Percentiles rank a stretch among this genome's conserved stretches.
phyloP scores from a whole-genome alignment of 495 filamentous ascomycete genomes.

The Baudoinia panamericana region DNA sequence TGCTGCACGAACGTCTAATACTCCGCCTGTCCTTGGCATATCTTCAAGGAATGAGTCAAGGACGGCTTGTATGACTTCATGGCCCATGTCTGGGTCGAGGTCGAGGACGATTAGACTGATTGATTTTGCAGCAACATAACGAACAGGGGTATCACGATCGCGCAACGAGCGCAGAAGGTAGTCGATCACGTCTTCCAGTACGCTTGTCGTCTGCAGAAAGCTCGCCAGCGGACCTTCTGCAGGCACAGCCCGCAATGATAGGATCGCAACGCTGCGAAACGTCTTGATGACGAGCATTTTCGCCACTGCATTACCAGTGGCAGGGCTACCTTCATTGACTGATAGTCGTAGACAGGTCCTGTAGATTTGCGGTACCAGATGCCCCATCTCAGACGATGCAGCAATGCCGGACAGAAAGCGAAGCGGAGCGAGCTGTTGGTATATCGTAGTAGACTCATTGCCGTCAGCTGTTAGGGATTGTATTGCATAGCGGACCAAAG shows the following conservation, averaged over 20 bases:
- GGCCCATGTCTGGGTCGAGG: slow-evolving; percentile 63
- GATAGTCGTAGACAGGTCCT: slow-evolving; percentile 38
- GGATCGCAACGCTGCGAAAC: slow-evolving; percentile 53
- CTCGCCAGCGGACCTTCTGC: slow-evolving; percentile 11
- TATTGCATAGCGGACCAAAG: slow-evolving; percentile 56
- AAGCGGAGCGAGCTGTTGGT: slow-evolving; percentile 58
- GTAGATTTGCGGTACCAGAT: slow-evolving; percentile 40
- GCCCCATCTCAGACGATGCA: slow-evolving; percentile 39
- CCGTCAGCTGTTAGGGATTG: slow-evolving; percentile 30
- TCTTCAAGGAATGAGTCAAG: slow-evolving; percentile 62
- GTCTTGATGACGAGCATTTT: slow-evolving; percentile 75
- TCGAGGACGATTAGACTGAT: slow-evolving; percentile 72
- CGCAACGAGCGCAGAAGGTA: slow-evolving; percentile 51
- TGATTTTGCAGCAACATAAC: slow-evolving; percentile 83
- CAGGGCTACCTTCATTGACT: slow-evolving; percentile 24
- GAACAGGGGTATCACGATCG: slow-evolving; percentile 79
- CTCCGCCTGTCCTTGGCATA: slow-evolving; percentile 49
- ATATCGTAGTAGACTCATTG: slow-evolving; percentile 29
- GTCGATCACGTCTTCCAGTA: slow-evolving; percentile 62
- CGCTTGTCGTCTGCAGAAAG: slow-evolving; percentile 8
- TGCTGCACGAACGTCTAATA: slow-evolving; percentile 54
- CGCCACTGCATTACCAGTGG: slow-evolving; percentile 52
- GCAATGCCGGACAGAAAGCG: slow-evolving; percentile 63
- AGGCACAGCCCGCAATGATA: slow-evolving; percentile 39
- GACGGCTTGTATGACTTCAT: slow-evolving; percentile 75